A percentile compares a stretch with the other conserved stretches of the same genome.
Evolutionary conservation across 495 filamentous ascomycete species (phyloP).

Genomic region (Trichocladium uniseriatum): DNA sequence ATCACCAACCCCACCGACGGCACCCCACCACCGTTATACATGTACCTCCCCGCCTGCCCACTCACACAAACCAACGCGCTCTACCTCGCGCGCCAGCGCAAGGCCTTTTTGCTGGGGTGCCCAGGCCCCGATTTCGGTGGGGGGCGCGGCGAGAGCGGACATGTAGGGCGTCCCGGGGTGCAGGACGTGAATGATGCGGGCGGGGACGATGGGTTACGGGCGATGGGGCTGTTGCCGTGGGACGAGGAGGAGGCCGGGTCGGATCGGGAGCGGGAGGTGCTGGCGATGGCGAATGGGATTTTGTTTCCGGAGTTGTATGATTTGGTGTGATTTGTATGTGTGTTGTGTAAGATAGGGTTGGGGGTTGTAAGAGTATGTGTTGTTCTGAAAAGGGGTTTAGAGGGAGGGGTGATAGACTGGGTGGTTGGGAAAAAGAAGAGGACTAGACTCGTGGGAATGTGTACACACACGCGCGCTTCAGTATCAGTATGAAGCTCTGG

Average conservation of each 20-base stretch:
- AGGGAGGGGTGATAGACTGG: too few species aligned
- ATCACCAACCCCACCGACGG: background rate
- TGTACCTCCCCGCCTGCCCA: constrained; percentile 79
- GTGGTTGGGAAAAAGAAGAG: too few species aligned
- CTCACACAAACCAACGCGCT: constrained; percentile 68
- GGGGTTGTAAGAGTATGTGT: background rate
- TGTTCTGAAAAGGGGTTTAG: too few species aligned
- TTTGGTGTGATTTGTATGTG: constrained; percentile 11
- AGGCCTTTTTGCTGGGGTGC: constrained; percentile 52
- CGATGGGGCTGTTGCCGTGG: constrained; percentile 42
- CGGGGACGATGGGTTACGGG: constrained; percentile 35
- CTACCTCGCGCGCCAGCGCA: constrained; percentile 63
- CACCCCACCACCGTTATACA: constrained; percentile 36
- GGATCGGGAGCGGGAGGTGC: constrained; percentile 23
- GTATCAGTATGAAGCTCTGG: too few species aligned
- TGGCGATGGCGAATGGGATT: constrained; percentile 35
- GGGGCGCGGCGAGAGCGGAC: constrained; percentile 44
- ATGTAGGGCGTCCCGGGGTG: constrained; percentile 41
- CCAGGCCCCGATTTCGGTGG: constrained; percentile 63
- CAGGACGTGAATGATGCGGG: constrained; percentile 38
- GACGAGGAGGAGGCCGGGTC: constrained; percentile 24
- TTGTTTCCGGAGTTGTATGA: constrained; percentile 38
- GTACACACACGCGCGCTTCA: background rate
- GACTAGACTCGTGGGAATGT: too few species aligned
- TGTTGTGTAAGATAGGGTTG: constrained; percentile 2